Percentiles rank a stretch among this genome's conserved stretches.
phyloP scores from a whole-genome alignment of 345 rosid species.

The Moricandia arvensis region DNA sequence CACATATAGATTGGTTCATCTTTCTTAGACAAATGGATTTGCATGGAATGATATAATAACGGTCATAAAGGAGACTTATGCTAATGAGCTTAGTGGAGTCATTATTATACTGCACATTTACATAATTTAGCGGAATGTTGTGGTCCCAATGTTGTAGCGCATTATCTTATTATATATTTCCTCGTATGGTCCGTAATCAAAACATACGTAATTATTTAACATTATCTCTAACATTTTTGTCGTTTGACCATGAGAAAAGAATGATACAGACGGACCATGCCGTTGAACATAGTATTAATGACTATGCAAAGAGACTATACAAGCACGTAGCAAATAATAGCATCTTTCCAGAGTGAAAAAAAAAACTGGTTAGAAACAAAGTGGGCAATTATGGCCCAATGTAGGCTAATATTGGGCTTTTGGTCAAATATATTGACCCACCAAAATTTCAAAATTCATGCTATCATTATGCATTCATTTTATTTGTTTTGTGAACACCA shows the following conservation, averaged over 20 bases:
- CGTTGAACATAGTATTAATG: conserved; percentile 31
- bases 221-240: conserved; percentile 17
- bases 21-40: conserved; percentile 22
- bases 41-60: conserved; percentile 18
- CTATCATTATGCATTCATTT: not conserved
- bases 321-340: conserved; percentile 33
- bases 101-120: conserved; percentile 16
- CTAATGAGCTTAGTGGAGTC: conserved; percentile 19
- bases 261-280: conserved; percentile 34
- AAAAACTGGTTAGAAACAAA: not conserved
- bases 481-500: no score
- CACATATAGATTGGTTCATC: not conserved
- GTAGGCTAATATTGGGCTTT: not conserved
- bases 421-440: not conserved
- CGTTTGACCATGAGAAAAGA: not conserved
- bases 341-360: no score
- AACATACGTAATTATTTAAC: conserved; percentile 14
- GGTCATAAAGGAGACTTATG: conserved; percentile 17
- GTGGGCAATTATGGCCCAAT: not conserved
- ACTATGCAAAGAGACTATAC: conserved; percentile 28
- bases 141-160: not conserved
- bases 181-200: not conserved
- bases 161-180: not conserved
- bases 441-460: not conserved
- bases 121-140: not conserved